Evolutionary conservation across 208 protist species (phyloP).

Genomic region (Porcisia hertigi): DNA sequence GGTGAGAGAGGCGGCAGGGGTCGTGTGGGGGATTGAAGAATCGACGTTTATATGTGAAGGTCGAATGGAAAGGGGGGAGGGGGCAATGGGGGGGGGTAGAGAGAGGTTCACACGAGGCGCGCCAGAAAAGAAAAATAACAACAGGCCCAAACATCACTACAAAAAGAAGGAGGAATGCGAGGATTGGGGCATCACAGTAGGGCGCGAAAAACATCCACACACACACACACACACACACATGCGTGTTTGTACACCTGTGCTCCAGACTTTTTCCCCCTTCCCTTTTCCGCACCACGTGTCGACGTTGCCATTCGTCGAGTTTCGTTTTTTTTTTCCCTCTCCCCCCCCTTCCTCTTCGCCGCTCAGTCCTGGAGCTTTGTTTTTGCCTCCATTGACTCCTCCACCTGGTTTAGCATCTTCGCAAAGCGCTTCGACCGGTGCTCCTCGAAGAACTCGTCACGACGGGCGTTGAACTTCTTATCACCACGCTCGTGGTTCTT

Average conservation of each 20-base stretch:
- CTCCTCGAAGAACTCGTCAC: constrained; percentile 63
- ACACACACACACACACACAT: background rate
- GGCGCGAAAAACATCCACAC: background rate
- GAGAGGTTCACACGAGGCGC: too few relatives aligned
- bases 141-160: background rate
- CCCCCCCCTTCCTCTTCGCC: background rate
- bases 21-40: too few relatives aligned
- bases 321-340: too few relatives aligned
- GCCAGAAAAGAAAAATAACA: background rate
- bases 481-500: constrained; percentile 80
- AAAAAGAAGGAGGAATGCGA: background rate
- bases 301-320: background rate
- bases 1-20: too few relatives aligned
- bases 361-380: constrained; percentile 74
- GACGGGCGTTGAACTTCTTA: constrained; percentile 76
- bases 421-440: constrained; percentile 61
- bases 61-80: background rate
- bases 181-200: background rate
- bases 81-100: background rate
- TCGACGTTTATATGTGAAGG: background rate
- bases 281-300: too few relatives aligned
- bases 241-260: background rate
- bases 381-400: constrained; percentile 63
- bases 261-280: background rate
- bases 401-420: constrained; percentile 62